A percentile compares a stretch with the other conserved stretches of the same genome.
phyloP scores from a whole-genome alignment of 345 rosid species.

The Populus euphratica region DNA sequence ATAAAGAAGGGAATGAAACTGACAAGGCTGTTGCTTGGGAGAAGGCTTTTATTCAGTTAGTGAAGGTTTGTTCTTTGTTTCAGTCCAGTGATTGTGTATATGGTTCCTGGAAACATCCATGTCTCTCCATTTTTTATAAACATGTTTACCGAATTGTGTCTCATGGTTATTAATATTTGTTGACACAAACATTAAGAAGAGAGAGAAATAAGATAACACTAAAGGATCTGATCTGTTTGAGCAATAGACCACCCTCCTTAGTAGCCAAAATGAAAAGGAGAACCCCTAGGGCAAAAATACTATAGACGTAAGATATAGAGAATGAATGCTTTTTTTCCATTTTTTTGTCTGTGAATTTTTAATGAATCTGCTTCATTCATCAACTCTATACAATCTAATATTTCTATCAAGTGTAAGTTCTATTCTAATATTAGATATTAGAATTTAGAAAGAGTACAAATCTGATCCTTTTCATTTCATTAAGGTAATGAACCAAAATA shows the following conservation, averaged over 20 bases:
- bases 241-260: neutral
- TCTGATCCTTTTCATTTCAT: neutral
- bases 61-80: slow-evolving; percentile 51
- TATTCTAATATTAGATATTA: no score
- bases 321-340: no score
- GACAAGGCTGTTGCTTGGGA: slow-evolving; percentile 88
- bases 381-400: no score
- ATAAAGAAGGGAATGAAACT: slow-evolving; percentile 60
- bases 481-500: neutral
- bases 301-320: no score
- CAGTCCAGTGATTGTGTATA: neutral
- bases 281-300: no score
- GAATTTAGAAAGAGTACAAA: neutral
- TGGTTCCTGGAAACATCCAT: neutral
- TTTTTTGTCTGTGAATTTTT: no score
- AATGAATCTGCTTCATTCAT: no score
- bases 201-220: neutral
- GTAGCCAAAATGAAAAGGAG: neutral
- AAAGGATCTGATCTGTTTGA: neutral
- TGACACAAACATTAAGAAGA: neutral
- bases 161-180: neutral
- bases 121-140: neutral
- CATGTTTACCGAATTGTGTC: neutral
- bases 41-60: slow-evolving; percentile 84
- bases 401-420: no score